These are phyloP conservation scores for Geosmithia morbida DNA, from an alignment of 2,329 filamentous ascomycete species.

Conservation along the genomic window DNA sequence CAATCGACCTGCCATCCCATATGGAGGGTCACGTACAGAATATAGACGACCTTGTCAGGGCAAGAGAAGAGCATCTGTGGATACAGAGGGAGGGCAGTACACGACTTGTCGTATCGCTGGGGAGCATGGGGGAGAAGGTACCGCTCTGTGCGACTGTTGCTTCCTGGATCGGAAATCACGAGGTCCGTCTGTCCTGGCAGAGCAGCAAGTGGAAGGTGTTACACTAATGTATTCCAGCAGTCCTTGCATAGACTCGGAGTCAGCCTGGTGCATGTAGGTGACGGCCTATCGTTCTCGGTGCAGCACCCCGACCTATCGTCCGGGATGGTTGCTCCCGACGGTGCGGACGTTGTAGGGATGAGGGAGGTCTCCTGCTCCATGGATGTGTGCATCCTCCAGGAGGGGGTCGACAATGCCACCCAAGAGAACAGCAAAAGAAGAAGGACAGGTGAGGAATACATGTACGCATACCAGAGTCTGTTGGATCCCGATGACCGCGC, in stretches of 20 bases:
- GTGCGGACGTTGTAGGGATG: conserved; percentile 11
- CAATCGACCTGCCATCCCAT: conserved; percentile 9
- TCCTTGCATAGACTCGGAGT: conserved; percentile 16
- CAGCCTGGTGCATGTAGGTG: conserved; percentile 7
- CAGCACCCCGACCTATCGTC: conserved; percentile 20
- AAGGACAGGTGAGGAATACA: neutral
- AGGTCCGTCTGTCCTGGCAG: conserved; percentile 11
- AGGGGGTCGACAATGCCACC: neutral
- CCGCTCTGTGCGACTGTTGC: conserved; percentile 4
- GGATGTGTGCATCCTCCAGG: conserved; percentile 5
- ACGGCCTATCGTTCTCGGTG: conserved; percentile 15
- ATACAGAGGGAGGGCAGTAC: conserved; percentile 15
- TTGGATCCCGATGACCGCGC: neutral
- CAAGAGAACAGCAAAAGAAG: neutral
- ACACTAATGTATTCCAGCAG: too few species aligned
- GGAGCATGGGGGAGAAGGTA: conserved; percentile 5
- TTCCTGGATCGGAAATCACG: conserved; percentile 8
- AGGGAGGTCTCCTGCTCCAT: conserved; percentile 11
- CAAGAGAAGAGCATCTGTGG: conserved; percentile 14
- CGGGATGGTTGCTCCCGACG: conserved; percentile 12
- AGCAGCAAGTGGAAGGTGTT: too few species aligned
- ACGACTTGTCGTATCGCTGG: conserved; percentile 12
- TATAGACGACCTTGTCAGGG: conserved; percentile 9
- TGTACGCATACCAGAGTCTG: neutral
- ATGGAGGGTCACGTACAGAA: conserved; percentile 4